A percentile compares a stretch with the other conserved stretches of the same genome.
These are phyloP conservation scores for Gnomoniopsis sp. DNA, from an alignment of 2,329 filamentous ascomycete genomes.

Conservation along the genomic window DNA sequence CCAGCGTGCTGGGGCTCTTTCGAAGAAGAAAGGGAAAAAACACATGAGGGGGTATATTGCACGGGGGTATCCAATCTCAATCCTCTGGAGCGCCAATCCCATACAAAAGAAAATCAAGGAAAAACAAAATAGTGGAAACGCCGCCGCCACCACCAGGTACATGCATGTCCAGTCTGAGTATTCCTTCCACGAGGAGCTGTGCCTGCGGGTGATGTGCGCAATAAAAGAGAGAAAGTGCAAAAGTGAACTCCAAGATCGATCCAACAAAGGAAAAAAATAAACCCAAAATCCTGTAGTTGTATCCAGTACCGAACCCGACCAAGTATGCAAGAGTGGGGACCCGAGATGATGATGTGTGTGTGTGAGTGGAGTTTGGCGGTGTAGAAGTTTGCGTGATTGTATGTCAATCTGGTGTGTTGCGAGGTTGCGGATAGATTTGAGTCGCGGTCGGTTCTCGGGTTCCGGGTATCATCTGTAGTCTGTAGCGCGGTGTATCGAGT, in stretches of 20 bases:
- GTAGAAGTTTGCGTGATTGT: background rate
- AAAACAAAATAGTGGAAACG: background rate
- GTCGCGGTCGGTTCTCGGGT: constrained; percentile 16
- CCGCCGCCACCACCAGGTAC: constrained; percentile 3
- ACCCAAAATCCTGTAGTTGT: background rate
- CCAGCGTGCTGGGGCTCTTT: background rate
- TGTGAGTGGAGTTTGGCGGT: constrained; percentile 20
- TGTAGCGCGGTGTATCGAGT: constrained; percentile 13
- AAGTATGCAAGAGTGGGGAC: constrained; percentile 11
- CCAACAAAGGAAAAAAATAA: background rate
- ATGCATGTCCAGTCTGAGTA: constrained; percentile 10
- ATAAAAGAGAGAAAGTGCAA: background rate
- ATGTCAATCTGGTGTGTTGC: constrained; percentile 8
- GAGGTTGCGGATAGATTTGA: background rate
- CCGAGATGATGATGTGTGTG: constrained; percentile 9
- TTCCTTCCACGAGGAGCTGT: background rate
- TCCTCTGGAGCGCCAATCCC: background rate
- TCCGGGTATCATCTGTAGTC: constrained; percentile 24
- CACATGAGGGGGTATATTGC: background rate
- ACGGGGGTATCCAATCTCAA: background rate
- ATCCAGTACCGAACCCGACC: constrained; percentile 11
- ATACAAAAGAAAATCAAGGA: background rate
- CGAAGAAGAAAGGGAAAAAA: background rate
- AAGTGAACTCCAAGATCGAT: background rate
- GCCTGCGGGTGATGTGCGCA: background rate